Conservation (phyloP, 2,329 filamentous ascomycete genomes). For the Ascochyta lentis region DNA sequence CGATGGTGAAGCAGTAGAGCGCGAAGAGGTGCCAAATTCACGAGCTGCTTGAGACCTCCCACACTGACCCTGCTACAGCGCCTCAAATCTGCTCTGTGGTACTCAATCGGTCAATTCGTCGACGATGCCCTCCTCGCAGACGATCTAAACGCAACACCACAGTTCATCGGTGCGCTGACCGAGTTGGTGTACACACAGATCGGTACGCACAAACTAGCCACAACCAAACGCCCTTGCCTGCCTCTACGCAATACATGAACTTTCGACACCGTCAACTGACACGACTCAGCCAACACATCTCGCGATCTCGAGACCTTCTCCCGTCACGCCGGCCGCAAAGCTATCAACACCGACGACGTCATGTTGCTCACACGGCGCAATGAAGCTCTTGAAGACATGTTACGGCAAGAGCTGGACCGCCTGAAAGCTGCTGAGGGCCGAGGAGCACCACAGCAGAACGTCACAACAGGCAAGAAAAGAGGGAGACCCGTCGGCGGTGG, state of each 20-base stretch:
- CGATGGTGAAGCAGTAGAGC: constrained; percentile 31
- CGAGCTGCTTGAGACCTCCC: neutral
- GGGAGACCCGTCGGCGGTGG: constrained; percentile 32
- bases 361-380: constrained; percentile 86
- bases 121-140: constrained; percentile 79
- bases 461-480: constrained; percentile 19
- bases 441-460: constrained; percentile 16
- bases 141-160: constrained; percentile 85
- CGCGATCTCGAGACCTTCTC: constrained; percentile 66
- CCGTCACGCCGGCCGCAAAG: constrained; percentile 80
- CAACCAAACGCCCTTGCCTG: neutral
- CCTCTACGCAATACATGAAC: neutral
- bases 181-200: constrained; percentile 90
- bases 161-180: constrained; percentile 79
- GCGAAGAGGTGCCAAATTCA: constrained; percentile 38
- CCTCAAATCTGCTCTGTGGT: constrained; percentile 53
- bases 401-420: constrained; percentile 71
- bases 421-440: constrained; percentile 42
- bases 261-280: neutral
- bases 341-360: constrained; percentile 85
- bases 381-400: constrained; percentile 78
- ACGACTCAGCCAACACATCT: constrained; percentile 45
- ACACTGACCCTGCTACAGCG: constrained; percentile 49
- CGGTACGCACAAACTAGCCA: constrained; percentile 58
- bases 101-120: constrained; percentile 66